These are phyloP conservation scores for Cokeromyces recurvatus DNA, from an alignment of 371 early-diverging fungal species.

Conservation along the genomic window DNA sequence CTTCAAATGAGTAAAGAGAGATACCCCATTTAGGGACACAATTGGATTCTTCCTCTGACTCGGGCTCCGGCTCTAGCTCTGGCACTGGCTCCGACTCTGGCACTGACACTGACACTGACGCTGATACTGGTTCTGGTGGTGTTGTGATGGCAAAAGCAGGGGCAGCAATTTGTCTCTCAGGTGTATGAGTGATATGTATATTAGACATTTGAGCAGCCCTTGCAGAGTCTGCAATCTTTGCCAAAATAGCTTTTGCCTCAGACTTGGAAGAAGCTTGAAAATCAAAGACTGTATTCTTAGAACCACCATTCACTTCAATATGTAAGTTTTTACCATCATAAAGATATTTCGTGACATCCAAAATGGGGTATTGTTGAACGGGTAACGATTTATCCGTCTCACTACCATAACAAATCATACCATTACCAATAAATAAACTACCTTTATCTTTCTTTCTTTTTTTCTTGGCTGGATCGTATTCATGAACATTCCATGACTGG, in stretches of 20 bases:
- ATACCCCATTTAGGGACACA: conserved; percentile 58
- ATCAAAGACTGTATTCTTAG: conserved; percentile 52
- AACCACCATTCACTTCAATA: conserved; percentile 59
- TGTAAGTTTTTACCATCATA: conserved; percentile 60
- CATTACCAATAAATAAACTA: conserved; percentile 63
- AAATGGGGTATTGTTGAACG: conserved; percentile 62
- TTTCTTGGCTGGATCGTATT: conserved; percentile 67
- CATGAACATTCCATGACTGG: conserved; percentile 42
- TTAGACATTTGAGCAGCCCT: conserved; percentile 35
- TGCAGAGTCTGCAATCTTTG: conserved; percentile 57
- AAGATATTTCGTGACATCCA: conserved; percentile 54
- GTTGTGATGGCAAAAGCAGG: conserved; percentile 9
- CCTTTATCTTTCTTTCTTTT: conserved; percentile 77
- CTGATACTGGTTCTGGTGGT: neutral
- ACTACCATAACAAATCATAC: conserved; percentile 63
- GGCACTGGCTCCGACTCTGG: no score
- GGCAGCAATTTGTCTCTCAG: conserved; percentile 17
- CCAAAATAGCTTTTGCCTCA: conserved; percentile 64
- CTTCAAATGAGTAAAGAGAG: conserved; percentile 74
- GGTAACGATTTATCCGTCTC: conserved; percentile 69
- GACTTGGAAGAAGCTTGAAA: conserved; percentile 64
- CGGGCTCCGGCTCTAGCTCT: conserved; percentile 25
- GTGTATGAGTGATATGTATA: conserved; percentile 9
- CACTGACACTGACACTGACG: no score
- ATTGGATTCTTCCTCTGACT: conserved; percentile 22